Base-by-base conservation (phyloP, 305 asterid species). In the Fraxinus sp. region DNA sequence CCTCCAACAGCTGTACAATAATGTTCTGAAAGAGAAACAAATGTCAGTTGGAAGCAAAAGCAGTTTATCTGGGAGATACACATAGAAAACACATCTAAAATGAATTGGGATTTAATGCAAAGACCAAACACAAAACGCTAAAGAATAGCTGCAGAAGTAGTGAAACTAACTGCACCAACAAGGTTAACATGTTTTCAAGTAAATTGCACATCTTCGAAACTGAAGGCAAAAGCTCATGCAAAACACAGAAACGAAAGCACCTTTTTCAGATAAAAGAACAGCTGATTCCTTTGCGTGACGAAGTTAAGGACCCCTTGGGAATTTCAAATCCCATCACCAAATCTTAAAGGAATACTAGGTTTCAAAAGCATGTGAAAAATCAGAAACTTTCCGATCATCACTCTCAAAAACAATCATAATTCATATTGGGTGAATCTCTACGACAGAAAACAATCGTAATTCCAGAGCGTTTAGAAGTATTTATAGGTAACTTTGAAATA, bases 1-100 rank as follows among this genome's bases (percentile, higher is more conserved):
- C 87, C 89, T 97, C 97, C 85, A 97, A 81, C 37, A 95, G 90
- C 87, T 93, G 97, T 76, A 95, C 83, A 87, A 91, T 79, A 78
- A 86, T 64, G 86, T 83, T 91, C 98, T 96, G 91, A 81, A 78
- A 85, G 84, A 87, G 41, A 79, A 81, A 80, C 28, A 87, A 16
- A 49, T 52, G 79, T 81, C 83, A 86, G 81, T 78, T 78, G 82
- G 83, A 80, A 72, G 55, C 78, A 82, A 32, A 14, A 73, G 62
- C 39, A 39, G 18, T 44, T 37, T 55, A 80, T 74, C 68, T 33
- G 72, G 55, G 78, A 78, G 2, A 78, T 49, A 30, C 24, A 75
- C 80, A 79, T 8, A 77, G 77, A n/a, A 82, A 78, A 68, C 77
- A 68, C 41, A 46, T n/a, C 64, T 20, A 70, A 44, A 49, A 82